Base-by-base conservation (phyloP, 2,329 filamentous ascomycete genomes). In the Fonsecaea erecta region DNA sequence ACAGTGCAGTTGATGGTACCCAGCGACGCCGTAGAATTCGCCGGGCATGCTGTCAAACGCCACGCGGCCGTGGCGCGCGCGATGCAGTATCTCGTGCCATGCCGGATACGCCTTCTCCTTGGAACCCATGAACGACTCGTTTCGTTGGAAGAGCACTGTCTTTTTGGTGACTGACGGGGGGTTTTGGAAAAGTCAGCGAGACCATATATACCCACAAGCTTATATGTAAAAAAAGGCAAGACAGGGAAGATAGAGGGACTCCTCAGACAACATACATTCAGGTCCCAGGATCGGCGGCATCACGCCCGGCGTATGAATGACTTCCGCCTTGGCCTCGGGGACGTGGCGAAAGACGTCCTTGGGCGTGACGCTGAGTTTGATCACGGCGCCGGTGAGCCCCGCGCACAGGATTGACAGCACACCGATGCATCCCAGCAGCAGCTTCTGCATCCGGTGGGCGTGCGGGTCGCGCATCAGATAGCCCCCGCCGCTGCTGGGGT, bases 281-380 rank as follows among this genome's bases (percentile, higher is more conserved):
- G 54, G 54, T n/a, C 54, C 54, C 35, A 57, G 14, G 32, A 57
- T 57, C 32, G 54, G 54, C 8, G 54, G 54, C 54, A 57, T 57
- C 8, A 57, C 54, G 16, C 54, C 54, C 3, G 35, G 28, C 11
- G 54, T 43, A 16, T 57, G 54, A 8, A 57, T 40, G 18, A 57
- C 34, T 26, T 57, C 54, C n/a, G 35, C 18, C 54, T 28, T 57
- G n/a, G 54, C 32, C 54, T 35, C 34, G 3, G 54, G 54, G 18
- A 57, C 54, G 21, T 57, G 54, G n/a, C 54, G 18, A 16, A 57
- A 57, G 54, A 57, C 54, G 35, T 57, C 54, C 7, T 57, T 57
- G 32, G 54, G 54, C 12, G 54, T 57, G n/a, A 30, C n/a, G 51
- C 51, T 53, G 51, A 53, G 51, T n/a, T 53, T 53, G 2, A 53